A percentile compares a stretch with the other conserved stretches of the same genome.
These are phyloP conservation scores for Lactifluus pinguis DNA, from an alignment of 768 basidiomycete species.

Conservation along the genomic window DNA sequence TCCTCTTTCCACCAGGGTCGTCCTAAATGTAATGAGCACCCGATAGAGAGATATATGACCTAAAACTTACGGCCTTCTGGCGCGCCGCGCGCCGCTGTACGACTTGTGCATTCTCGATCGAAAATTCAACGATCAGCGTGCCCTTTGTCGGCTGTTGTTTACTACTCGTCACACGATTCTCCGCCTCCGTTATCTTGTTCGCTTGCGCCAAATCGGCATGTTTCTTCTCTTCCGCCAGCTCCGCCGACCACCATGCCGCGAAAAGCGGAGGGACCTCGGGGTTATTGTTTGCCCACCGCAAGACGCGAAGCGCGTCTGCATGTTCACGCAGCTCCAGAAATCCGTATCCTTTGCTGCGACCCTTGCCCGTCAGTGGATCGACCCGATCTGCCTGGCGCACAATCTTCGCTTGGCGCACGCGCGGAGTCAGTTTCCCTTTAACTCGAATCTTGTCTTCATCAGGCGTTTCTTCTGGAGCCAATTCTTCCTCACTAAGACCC, in stretches of 20 bases:
- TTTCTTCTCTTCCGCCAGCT: constrained; percentile 43
- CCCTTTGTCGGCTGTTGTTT: constrained; percentile 37
- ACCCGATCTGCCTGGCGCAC: constrained; percentile 84
- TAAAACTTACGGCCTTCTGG: constrained; percentile 31
- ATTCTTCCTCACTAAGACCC: constrained; percentile 66
- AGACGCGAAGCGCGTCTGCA: constrained; percentile 79
- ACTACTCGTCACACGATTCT: constrained; percentile 34
- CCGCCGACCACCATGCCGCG: constrained; percentile 79
- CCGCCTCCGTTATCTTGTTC: constrained; percentile 49
- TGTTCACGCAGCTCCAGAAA: constrained; percentile 88
- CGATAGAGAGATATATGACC: neutral
- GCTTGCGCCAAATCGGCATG: constrained; percentile 44
- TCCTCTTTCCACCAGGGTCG: constrained; percentile 1
- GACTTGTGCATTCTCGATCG: constrained; percentile 90
- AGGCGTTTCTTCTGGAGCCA: constrained; percentile 27
- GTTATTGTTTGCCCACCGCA: constrained; percentile 95
- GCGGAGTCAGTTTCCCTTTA: constrained; percentile 24
- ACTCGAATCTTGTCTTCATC: constrained; percentile 25
- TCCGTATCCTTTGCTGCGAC: constrained; percentile 88
- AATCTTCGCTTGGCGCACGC: constrained; percentile 70
- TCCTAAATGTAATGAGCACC: neutral
- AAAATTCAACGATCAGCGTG: constrained; percentile 85
- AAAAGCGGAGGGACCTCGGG: constrained; percentile 53
- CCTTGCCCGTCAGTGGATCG: constrained; percentile 79
- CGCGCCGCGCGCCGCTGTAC: constrained; percentile 62